phyloP scores from a whole-genome alignment of 225 moss, liverwort and hornwort species.

The Marchantia polymorpha region DNA sequence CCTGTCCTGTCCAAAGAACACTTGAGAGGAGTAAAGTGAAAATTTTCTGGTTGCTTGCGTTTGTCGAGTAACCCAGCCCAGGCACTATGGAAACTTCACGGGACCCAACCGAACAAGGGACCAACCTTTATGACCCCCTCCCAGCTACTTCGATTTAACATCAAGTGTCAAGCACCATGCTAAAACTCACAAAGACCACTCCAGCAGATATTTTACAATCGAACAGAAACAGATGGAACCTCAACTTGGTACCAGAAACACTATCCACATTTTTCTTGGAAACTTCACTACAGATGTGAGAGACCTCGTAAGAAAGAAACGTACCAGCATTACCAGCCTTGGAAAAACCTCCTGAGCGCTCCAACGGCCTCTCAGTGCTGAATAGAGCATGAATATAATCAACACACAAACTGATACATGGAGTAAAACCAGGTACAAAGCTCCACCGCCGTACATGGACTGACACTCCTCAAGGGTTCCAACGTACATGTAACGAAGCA shows the following conservation, averaged over 20 bases:
- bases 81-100: no score
- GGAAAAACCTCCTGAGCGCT: conserved; percentile 36
- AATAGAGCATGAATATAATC: conserved; percentile 6
- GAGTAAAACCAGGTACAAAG: not conserved
- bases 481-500: not conserved
- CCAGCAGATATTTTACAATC: not conserved
- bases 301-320: not conserved
- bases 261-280: not conserved
- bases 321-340: conserved; percentile 37
- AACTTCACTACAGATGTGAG: not conserved
- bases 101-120: not conserved
- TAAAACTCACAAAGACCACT: no score
- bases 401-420: not conserved
- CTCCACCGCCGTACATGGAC: not conserved
- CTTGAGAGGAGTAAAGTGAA: no score
- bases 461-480: not conserved
- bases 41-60: no score
- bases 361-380: conserved; percentile 47
- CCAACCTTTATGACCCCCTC: not conserved
- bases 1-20: no score
- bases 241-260: not conserved
- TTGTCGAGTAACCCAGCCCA: no score
- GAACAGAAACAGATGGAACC: not conserved
- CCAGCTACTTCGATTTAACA: no score
- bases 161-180: no score